phyloP scores from a whole-genome alignment of 2,329 filamentous ascomycete genomes.

The Purpureocillium lavendulum region DNA sequence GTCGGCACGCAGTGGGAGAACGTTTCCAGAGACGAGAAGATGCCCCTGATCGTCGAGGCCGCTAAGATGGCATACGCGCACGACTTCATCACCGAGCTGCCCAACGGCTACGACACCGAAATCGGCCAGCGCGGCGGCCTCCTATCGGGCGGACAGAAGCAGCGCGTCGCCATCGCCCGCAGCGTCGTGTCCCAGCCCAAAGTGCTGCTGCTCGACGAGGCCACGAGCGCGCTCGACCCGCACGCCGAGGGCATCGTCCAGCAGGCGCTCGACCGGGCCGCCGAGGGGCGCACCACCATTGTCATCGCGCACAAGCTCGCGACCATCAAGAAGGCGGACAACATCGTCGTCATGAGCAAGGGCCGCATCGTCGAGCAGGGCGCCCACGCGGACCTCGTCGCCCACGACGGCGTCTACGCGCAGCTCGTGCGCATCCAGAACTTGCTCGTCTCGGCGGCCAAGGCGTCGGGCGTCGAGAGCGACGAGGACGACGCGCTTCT shows the following conservation, averaged over 20 bases:
- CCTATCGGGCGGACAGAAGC: slow-evolving; percentile 46
- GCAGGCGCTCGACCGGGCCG: slow-evolving; percentile 6
- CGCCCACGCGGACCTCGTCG: slow-evolving; percentile 15
- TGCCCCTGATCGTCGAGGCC: slow-evolving; percentile 34
- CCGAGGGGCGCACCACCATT: slow-evolving; percentile 8
- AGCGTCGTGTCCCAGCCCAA: slow-evolving; percentile 41
- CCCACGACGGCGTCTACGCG: not conserved
- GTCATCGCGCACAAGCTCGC: slow-evolving; percentile 8
- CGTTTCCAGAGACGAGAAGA: slow-evolving; percentile 30
- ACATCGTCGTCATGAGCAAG: slow-evolving; percentile 33
- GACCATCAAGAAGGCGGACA: slow-evolving; percentile 6
- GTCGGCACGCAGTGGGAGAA: slow-evolving; percentile 29
- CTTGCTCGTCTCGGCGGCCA: not conserved
- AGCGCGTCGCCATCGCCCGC: slow-evolving; percentile 45
- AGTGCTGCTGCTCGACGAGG: slow-evolving; percentile 48
- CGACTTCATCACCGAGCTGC: slow-evolving; percentile 39
- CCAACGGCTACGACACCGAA: slow-evolving; percentile 40
- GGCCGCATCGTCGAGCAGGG: slow-evolving; percentile 33
- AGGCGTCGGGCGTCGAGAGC: not conserved
- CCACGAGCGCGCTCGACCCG: slow-evolving; percentile 46
- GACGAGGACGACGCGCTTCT: not conserved
- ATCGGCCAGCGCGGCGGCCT: slow-evolving; percentile 57
- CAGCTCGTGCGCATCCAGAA: not conserved
- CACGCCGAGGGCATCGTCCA: slow-evolving; percentile 35
- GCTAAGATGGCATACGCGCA: slow-evolving; percentile 40